Conservation (phyloP, 1,284 basidiomycete genomes). For the Papiliotrema terrestris region DNA sequence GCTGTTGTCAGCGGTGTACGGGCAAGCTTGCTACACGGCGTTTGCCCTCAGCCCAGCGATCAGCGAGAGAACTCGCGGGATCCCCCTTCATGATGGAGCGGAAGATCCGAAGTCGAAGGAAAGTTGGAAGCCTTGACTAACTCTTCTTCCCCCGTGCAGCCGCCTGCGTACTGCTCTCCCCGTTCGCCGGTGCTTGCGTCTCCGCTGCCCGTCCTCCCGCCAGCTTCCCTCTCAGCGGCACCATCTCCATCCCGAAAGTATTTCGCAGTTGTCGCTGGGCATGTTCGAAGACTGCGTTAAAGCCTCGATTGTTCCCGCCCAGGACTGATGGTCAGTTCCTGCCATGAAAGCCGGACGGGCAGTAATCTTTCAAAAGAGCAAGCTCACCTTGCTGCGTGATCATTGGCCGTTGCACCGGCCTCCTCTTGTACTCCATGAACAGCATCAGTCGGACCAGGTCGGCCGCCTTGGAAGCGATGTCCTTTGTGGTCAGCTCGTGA, state of each 20-base stretch:
- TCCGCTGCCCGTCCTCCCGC: conserved; percentile 6
- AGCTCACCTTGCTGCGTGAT: conserved; percentile 34
- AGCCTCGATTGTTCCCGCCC: conserved; percentile 21
- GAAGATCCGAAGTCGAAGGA: no score
- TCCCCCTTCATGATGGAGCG: no score
- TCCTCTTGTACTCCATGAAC: conserved; percentile 40
- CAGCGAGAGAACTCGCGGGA: no score
- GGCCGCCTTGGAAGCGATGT: conserved; percentile 25
- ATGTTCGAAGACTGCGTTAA: conserved; percentile 24
- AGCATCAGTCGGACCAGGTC: conserved; percentile 40
- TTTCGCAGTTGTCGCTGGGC: conserved; percentile 31
- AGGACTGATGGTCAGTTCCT: conserved; percentile 20
- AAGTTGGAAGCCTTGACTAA: conserved; percentile 5
- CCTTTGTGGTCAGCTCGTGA: conserved; percentile 15
- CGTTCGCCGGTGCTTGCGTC: conserved; percentile 18
- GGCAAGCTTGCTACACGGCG: neutral
- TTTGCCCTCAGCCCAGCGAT: no score
- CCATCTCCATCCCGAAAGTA: conserved; percentile 44
- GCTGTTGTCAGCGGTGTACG: conserved; percentile 5
- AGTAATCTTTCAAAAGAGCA: no score
- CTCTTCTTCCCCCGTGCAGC: conserved; percentile 14
- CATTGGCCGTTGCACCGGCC: conserved; percentile 28
- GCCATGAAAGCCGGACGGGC: neutral
- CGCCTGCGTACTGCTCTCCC: conserved; percentile 12
- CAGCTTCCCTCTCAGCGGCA: conserved; percentile 31